These are phyloP conservation scores for Themeda triandra DNA, from an alignment of 176 grass and related monocot genomes.

Conservation along the genomic window DNA sequence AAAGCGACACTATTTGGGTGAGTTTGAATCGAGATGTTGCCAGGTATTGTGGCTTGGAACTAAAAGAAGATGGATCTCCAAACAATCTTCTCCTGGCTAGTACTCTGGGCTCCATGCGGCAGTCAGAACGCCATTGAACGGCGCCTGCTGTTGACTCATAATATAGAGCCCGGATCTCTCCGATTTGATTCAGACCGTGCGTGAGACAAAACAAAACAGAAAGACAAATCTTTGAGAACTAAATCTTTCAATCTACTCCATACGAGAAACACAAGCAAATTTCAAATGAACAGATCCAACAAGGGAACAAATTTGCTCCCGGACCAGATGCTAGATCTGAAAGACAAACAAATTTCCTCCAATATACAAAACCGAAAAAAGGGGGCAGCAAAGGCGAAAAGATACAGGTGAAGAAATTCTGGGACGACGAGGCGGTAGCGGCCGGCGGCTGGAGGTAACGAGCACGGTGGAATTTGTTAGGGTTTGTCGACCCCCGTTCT, in stretches of 20 bases:
- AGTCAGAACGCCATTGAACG: constrained; percentile 38
- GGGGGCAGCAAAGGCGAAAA: fast-evolving
- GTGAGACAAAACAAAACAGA: background rate
- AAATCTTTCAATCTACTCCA: background rate
- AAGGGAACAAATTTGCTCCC: background rate
- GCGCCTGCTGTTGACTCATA: constrained; percentile 60
- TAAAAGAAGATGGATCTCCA: constrained; percentile 59
- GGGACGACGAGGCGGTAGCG: background rate
- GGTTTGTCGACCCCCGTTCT: background rate
- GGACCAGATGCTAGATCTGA: background rate
- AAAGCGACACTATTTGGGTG: background rate
- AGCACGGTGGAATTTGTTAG: background rate
- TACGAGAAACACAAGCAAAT: background rate
- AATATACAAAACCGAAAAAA: background rate
- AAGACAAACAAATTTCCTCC: background rate
- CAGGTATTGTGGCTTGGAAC: constrained; percentile 66
- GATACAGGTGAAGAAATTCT: background rate
- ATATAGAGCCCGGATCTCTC: constrained; percentile 31
- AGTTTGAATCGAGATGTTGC: background rate
- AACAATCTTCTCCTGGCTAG: constrained; percentile 68
- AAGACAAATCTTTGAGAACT: too few species aligned
- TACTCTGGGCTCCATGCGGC: constrained; percentile 55
- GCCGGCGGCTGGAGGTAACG: background rate
- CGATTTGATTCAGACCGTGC: background rate
- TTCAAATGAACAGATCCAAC: background rate